phyloP scores from a whole-genome alignment of 2,329 filamentous ascomycete genomes.

The Rasamsonia emersonii region DNA sequence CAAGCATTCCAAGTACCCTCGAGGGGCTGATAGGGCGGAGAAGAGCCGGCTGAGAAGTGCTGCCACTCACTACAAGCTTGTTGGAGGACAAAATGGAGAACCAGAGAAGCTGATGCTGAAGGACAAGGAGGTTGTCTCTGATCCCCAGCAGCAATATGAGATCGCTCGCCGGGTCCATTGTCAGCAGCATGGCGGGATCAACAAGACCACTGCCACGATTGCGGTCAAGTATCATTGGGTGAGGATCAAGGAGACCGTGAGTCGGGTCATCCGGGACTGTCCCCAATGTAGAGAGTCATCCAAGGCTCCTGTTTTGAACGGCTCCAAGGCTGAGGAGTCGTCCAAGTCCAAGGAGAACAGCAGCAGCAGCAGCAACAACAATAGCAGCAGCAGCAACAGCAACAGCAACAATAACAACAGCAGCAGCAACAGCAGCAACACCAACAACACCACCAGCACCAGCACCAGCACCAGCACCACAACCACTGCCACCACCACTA shows the following conservation, averaged over 20 bases:
- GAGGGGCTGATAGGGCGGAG: slow-evolving; percentile 85
- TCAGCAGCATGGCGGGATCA: slow-evolving; percentile 79
- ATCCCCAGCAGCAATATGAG: slow-evolving; percentile 81
- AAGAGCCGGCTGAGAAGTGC: slow-evolving; percentile 90
- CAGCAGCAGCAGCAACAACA: slow-evolving; percentile 5
- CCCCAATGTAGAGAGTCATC: slow-evolving; percentile 74
- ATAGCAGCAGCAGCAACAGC: background rate
- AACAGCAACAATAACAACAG: background rate
- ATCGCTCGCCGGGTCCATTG: slow-evolving; percentile 73
- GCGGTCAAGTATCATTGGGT: slow-evolving; percentile 96
- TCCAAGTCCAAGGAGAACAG: slow-evolving; percentile 8
- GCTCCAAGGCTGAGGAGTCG: slow-evolving; percentile 19
- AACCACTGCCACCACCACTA: background rate
- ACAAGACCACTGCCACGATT: slow-evolving; percentile 93
- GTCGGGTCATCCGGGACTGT: slow-evolving; percentile 87
- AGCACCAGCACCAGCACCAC: background rate
- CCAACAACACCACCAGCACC: slow-evolving; percentile 5
- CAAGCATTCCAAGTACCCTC: slow-evolving; percentile 87
- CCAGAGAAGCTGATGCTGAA: slow-evolving; percentile 84
- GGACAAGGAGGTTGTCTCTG: slow-evolving; percentile 92
- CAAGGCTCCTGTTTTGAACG: slow-evolving; percentile 43
- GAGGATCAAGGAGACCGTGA: slow-evolving; percentile 94
- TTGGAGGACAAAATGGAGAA: slow-evolving; percentile 40
- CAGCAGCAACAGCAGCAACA: background rate
- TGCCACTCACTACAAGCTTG: slow-evolving; percentile 87